Conservation (phyloP, 768 basidiomycete species). For the Paxillus involutus region DNA sequence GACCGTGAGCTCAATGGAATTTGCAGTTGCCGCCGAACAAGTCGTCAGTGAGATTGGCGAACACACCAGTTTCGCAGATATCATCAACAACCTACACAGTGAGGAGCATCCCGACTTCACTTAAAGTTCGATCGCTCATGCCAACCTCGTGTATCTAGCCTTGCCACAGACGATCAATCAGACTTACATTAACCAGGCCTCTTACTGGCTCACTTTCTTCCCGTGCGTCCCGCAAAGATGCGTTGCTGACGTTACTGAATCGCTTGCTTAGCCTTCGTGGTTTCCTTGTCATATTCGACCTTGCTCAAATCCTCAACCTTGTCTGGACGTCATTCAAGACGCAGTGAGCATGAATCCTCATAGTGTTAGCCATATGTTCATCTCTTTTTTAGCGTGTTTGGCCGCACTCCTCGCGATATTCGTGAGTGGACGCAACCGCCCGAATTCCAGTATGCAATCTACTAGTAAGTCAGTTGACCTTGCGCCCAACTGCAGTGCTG, state of each 20-base stretch:
- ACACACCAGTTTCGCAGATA: constrained; percentile 44
- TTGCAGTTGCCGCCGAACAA: constrained; percentile 33
- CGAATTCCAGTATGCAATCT: constrained; percentile 84
- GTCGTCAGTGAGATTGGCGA: constrained; percentile 49
- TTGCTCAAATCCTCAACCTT: constrained; percentile 93
- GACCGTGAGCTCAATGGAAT: not conserved
- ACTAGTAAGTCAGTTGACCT: constrained; percentile 57
- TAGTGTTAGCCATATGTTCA: constrained; percentile 1
- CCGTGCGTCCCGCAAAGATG: constrained; percentile 54
- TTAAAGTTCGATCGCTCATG: not conserved
- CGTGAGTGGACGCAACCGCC: constrained; percentile 90
- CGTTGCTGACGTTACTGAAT: constrained; percentile 4
- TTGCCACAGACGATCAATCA: constrained; percentile 73
- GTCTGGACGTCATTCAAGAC: constrained; percentile 84
- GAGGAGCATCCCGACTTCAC: constrained; percentile 1
- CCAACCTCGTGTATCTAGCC: constrained; percentile 47
- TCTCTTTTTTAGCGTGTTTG: constrained; percentile 57
- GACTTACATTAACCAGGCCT: constrained; percentile 89
- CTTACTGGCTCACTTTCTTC: constrained; percentile 93
- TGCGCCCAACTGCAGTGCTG: not conserved
- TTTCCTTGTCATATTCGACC: constrained; percentile 91
- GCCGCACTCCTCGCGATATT: constrained; percentile 87
- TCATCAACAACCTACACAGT: constrained; percentile 49
- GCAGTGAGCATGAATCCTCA: constrained; percentile 42
- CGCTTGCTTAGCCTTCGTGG: constrained; percentile 69